Percentiles rank a stretch among this genome's conserved stretches.
Evolutionary conservation across 192 early-diverging fungal genomes (phyloP).

Genomic region (Linnemannia schmuckeri): DNA sequence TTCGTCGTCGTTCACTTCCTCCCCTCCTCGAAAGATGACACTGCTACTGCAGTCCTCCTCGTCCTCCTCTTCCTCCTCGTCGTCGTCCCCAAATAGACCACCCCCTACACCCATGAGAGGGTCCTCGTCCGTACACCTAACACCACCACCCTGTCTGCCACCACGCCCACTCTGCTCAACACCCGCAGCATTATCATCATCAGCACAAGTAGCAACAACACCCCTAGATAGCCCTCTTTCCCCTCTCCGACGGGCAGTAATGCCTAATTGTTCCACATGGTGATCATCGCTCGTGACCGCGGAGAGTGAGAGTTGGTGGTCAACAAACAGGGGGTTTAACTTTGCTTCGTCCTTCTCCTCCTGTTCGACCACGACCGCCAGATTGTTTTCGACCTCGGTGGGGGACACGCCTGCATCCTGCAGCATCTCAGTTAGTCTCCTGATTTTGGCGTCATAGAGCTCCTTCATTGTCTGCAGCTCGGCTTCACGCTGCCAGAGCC

Average conservation of each 20-base stretch:
- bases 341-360: slow-evolving; percentile 30
- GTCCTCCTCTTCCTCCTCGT: not conserved
- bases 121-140: slow-evolving; percentile 1
- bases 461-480: slow-evolving; percentile 55
- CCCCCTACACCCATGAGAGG: slow-evolving; percentile 3
- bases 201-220: not conserved
- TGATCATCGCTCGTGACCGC: slow-evolving; percentile 11
- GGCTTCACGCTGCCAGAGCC: slow-evolving; percentile 54
- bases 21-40: slow-evolving; percentile 1
- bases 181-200: not conserved
- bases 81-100: slow-evolving; percentile 26
- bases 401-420: slow-evolving; percentile 53
- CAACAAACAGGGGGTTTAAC: slow-evolving; percentile 21
- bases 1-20: slow-evolving; percentile 8
- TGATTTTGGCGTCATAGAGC: slow-evolving; percentile 51
- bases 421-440: slow-evolving; percentile 52
- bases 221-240: not conserved
- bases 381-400: slow-evolving; percentile 51
- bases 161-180: not conserved
- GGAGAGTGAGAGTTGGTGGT: slow-evolving; percentile 1
- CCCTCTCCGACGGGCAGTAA: slow-evolving; percentile 1
- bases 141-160: not conserved
- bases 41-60: slow-evolving; percentile 27
- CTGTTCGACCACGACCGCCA: slow-evolving; percentile 30
- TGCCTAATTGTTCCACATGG: slow-evolving; percentile 5